These are phyloP conservation scores for Aureobasidium mangrovei DNA, from an alignment of 2,329 filamentous ascomycete species.

Conservation along the genomic window DNA sequence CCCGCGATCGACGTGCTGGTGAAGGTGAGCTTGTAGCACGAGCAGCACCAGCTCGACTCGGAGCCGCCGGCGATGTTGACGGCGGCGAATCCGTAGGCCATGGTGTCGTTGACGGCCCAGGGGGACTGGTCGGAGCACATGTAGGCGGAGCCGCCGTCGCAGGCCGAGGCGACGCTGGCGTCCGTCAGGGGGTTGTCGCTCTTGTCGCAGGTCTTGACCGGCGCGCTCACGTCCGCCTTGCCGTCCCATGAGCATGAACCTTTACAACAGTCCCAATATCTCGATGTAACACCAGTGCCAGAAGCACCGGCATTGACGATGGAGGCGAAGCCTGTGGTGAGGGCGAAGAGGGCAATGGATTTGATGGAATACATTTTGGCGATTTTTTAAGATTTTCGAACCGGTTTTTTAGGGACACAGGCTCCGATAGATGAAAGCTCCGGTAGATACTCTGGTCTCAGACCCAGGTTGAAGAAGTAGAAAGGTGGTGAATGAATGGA, in stretches of 20 bases:
- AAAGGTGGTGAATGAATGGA: not conserved
- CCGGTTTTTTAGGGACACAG: no score
- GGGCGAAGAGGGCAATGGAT: constrained; percentile 20
- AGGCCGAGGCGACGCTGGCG: constrained; percentile 43
- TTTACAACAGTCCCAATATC: constrained; percentile 60
- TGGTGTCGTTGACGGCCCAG: constrained; percentile 49
- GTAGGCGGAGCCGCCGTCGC: constrained; percentile 49
- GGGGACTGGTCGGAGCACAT: constrained; percentile 55
- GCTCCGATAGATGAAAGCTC: no score
- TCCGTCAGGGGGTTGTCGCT: constrained; percentile 47
- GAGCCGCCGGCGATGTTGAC: constrained; percentile 47
- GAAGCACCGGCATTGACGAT: constrained; percentile 20
- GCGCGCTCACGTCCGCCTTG: constrained; percentile 45
- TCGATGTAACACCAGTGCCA: constrained; percentile 28
- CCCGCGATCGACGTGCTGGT: constrained; percentile 47
- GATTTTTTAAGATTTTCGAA: not conserved
- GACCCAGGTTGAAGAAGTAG: not conserved
- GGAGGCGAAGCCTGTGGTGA: constrained; percentile 20
- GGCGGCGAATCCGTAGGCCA: constrained; percentile 58
- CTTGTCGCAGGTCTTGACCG: constrained; percentile 47
- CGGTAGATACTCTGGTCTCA: not conserved
- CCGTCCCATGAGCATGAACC: constrained; percentile 53
- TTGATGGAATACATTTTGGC: constrained; percentile 17
- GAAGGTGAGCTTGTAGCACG: constrained; percentile 55
- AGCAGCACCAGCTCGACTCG: constrained; percentile 58